Evolutionary conservation across 2,329 filamentous ascomycete genomes (phyloP).

Genomic region (Fusarium sulawesiense): DNA sequence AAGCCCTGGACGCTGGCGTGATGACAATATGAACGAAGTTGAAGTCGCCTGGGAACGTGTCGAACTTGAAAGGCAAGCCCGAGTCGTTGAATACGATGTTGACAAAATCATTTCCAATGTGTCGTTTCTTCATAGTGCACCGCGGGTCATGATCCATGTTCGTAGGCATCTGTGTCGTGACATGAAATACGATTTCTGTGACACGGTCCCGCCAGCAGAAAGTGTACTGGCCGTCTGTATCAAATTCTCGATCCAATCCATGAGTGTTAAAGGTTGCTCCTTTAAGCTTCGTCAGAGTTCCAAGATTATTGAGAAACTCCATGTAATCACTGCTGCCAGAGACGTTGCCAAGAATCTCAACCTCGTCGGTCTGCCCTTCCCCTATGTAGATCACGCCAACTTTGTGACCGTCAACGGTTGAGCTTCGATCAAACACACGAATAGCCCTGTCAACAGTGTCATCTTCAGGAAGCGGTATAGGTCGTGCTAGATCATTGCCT

Average conservation of each 20-base stretch:
- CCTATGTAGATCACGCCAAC: constrained; percentile 94
- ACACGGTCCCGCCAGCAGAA: constrained; percentile 96
- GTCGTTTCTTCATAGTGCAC: constrained; percentile 87
- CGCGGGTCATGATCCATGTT: constrained; percentile 79
- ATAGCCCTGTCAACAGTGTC: constrained; percentile 80
- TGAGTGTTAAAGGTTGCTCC: constrained; percentile 92
- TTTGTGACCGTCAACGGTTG: constrained; percentile 94
- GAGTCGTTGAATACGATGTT: constrained; percentile 99
- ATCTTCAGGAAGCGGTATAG: constrained; percentile 78
- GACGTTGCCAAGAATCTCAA: constrained; percentile 87
- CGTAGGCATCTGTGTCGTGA: constrained; percentile 97
- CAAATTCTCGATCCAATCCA: constrained; percentile 81
- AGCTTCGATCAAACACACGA: constrained; percentile 83
- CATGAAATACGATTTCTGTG: constrained; percentile 94
- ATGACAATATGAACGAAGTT: constrained; percentile 98
- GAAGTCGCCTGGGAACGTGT: constrained; percentile 94
- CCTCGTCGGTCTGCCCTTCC: constrained; percentile 83
- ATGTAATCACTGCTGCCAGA: constrained; percentile 89
- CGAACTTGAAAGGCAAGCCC: constrained; percentile 86
- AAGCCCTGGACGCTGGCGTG: constrained; percentile 83
- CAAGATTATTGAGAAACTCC: constrained; percentile 83
- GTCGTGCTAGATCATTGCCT: constrained; percentile 69
- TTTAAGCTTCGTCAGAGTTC: constrained; percentile 82
- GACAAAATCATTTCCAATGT: constrained; percentile 97
- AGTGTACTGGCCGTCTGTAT: constrained; percentile 86